Percentiles rank a stretch among this genome's conserved stretches.
Conservation (phyloP, 1,284 basidiomycete genomes). For the Ustilago crameri region DNA sequence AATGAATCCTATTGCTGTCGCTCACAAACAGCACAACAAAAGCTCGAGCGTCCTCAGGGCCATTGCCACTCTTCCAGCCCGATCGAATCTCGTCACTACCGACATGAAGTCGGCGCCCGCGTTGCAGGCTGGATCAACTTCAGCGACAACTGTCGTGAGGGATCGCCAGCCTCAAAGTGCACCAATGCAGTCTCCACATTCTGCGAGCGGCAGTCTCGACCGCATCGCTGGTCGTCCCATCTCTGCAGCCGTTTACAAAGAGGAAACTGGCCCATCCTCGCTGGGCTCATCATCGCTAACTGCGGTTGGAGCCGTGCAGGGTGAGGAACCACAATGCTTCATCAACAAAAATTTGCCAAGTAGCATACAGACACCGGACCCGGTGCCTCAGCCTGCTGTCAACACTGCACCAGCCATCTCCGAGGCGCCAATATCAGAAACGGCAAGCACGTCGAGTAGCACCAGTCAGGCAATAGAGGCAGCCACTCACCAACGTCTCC, state of each 20-base stretch:
- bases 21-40: not conserved
- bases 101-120: not conserved
- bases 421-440: too few species aligned
- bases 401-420: too few species aligned
- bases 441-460: too few species aligned
- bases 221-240: constrained; percentile 14
- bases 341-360: too few species aligned
- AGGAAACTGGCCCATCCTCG: too few species aligned
- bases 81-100: not conserved
- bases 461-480: not conserved
- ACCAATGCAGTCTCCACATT: not conserved
- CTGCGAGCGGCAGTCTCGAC: constrained; percentile 17
- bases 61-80: too few species aligned
- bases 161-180: not conserved
- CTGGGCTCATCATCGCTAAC: too few species aligned
- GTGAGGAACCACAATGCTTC: too few species aligned
- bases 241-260: not conserved
- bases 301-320: too few species aligned
- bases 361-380: too few species aligned
- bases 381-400: too few species aligned
- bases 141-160: not conserved
- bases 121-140: not conserved
- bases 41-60: too few species aligned
- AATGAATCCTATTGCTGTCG: not conserved
- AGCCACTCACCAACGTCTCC: constrained; percentile 1